These are phyloP conservation scores for Elongisporangium undulatum DNA, from an alignment of 352 stramenopile species.

Conservation along the genomic window DNA sequence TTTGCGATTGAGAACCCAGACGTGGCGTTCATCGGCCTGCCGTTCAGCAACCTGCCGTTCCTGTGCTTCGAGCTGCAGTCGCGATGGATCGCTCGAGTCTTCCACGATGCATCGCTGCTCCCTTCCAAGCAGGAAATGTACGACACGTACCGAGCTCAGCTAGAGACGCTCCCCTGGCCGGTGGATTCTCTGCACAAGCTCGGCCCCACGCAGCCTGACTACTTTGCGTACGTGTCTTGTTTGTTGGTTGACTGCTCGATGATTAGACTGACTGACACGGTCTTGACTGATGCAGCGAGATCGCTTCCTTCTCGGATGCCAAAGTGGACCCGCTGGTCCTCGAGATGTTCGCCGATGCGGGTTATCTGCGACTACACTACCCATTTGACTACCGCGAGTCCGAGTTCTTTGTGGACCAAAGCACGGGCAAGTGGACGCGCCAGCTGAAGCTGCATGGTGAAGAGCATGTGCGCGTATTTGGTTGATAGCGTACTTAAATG, in stretches of 20 bases:
- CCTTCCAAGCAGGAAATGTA: constrained; percentile 73
- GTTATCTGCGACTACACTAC: constrained; percentile 45
- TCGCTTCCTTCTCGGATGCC: constrained; percentile 27
- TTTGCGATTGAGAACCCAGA: constrained; percentile 76
- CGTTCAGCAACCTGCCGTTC: constrained; percentile 78
- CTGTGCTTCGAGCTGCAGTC: constrained; percentile 75
- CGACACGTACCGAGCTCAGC: constrained; percentile 41
- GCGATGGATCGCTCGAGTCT: constrained; percentile 65
- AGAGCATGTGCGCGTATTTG: constrained; percentile 27
- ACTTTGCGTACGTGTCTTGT: constrained; percentile 35
- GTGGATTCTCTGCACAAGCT: constrained; percentile 72
- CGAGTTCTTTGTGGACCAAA: constrained; percentile 42
- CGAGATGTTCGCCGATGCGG: constrained; percentile 65
- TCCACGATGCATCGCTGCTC: constrained; percentile 26
- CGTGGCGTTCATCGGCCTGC: constrained; percentile 64
- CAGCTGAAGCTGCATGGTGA: constrained; percentile 18
- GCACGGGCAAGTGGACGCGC: constrained; percentile 34
- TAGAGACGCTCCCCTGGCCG: constrained; percentile 30
- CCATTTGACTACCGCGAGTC: constrained; percentile 61
- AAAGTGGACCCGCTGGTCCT: constrained; percentile 42
- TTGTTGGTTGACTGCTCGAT: neutral
- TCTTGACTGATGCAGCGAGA: constrained; percentile 18
- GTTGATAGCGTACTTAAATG: neutral
- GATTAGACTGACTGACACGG: constrained; percentile 1
- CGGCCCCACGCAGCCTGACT: constrained; percentile 36